Evolutionary conservation across 2,329 filamentous ascomycete species (phyloP).

Genomic region (Aspergillus ustus): DNA sequence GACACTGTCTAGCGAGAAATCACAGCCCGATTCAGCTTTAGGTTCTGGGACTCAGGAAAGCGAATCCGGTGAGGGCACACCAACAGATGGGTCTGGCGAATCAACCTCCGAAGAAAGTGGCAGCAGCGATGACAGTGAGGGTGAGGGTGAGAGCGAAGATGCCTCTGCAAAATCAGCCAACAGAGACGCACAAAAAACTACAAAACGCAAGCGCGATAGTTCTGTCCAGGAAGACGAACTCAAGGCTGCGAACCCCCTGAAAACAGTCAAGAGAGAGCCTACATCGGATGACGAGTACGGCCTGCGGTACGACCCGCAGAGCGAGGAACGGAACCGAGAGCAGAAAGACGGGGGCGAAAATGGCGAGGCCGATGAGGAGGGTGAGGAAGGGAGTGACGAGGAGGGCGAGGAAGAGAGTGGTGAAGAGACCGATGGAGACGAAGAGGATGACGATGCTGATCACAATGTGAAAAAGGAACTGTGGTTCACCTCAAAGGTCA

Average conservation of each 20-base stretch:
- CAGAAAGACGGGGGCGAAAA: too few species aligned
- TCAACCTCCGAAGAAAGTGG: neutral
- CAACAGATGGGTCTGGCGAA: neutral
- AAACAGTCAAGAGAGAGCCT: neutral
- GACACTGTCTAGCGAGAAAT: neutral
- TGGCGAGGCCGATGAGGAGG: neutral
- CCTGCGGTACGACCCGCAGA: too few species aligned
- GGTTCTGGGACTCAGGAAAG: neutral
- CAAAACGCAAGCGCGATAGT: conserved; percentile 2
- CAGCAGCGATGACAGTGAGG: neutral
- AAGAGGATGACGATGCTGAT: too few species aligned
- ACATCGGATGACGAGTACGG: neutral
- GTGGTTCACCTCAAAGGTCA: too few species aligned
- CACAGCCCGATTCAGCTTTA: neutral
- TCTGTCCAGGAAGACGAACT: neutral
- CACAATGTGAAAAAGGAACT: too few species aligned
- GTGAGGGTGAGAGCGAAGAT: neutral
- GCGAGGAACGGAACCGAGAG: too few species aligned
- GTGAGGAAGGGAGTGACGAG: too few species aligned
- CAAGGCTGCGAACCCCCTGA: neutral
- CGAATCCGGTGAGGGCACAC: neutral
- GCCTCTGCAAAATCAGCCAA: neutral
- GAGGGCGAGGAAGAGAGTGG: too few species aligned
- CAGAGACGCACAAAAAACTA: neutral
- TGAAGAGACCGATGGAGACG: too few species aligned